These are phyloP conservation scores for Lactarius deliciosus DNA, from an alignment of 768 basidiomycete species.

Conservation along the genomic window DNA sequence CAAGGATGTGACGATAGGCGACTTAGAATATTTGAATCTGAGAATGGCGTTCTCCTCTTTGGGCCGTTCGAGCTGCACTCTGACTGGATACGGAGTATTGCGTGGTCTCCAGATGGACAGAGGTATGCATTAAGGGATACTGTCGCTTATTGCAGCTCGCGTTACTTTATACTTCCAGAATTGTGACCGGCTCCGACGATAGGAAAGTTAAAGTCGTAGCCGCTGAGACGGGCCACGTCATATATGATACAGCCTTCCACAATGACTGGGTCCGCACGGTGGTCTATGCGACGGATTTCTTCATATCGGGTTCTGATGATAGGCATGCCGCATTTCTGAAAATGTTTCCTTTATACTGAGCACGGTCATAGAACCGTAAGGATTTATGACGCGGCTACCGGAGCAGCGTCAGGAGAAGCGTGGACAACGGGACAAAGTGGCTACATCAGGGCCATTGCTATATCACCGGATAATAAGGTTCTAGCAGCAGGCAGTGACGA, in stretches of 20 bases:
- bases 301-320: conserved; percentile 20
- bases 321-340: background rate
- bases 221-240: conserved; percentile 12
- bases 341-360: background rate
- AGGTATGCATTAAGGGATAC: background rate
- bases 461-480: conserved; percentile 32
- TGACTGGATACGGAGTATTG: conserved; percentile 30
- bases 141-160: background rate
- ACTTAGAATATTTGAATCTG: conserved; percentile 32
- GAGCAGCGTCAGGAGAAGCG: conserved; percentile 8
- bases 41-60: conserved; percentile 28
- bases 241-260: conserved; percentile 22
- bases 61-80: conserved; percentile 30
- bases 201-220: conserved; percentile 17
- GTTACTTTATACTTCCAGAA: conserved; percentile 1
- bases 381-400: conserved; percentile 18
- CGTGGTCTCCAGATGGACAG: conserved; percentile 34
- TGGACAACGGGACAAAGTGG: conserved; percentile 21
- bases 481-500: conserved; percentile 29
- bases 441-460: conserved; percentile 28
- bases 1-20: conserved; percentile 28
- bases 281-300: conserved; percentile 7
- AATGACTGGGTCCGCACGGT: conserved; percentile 18
- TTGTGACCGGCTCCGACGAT: conserved; percentile 22
- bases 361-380: conserved; percentile 19